Conservation (phyloP, 2,329 filamentous ascomycete species). For the Ramularia endophylla region DNA sequence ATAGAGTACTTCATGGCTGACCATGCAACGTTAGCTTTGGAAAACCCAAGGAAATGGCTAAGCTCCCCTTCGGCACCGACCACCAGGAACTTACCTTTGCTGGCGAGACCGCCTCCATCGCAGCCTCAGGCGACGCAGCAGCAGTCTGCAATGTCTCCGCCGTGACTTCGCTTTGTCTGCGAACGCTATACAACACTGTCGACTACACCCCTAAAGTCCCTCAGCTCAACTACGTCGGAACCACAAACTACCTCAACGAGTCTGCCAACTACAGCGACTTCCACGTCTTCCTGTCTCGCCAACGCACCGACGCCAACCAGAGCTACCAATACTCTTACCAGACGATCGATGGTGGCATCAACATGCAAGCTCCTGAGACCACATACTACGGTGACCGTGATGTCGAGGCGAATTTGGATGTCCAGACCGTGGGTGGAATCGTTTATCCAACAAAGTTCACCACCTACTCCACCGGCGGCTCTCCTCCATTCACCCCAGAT, state of each 20-base stretch:
- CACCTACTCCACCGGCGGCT: conserved; percentile 55
- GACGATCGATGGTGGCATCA: conserved; percentile 54
- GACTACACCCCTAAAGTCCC: conserved; percentile 21
- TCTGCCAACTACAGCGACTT: conserved; percentile 24
- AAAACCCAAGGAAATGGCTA: conserved; percentile 9
- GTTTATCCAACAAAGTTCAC: conserved; percentile 44
- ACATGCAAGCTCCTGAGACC: conserved; percentile 47
- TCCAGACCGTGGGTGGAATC: conserved; percentile 32
- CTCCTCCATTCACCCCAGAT: conserved; percentile 44
- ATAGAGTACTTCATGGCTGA: conserved; percentile 2
- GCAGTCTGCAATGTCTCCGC: conserved; percentile 9
- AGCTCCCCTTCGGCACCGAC: conserved; percentile 1
- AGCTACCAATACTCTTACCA: conserved; percentile 37
- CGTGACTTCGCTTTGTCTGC: conserved; percentile 49
- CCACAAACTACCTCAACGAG: conserved; percentile 44
- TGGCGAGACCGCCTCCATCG: neutral
- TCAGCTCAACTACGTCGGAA: conserved; percentile 30
- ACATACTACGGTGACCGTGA: conserved; percentile 25
- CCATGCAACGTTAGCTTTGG: conserved; percentile 4
- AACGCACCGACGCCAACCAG: conserved; percentile 11
- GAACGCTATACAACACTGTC: conserved; percentile 48
- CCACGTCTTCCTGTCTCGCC: conserved; percentile 11
- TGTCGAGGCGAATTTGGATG: conserved; percentile 57
- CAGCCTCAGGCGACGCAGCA: neutral
- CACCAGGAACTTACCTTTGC: neutral